A percentile compares a stretch with the other conserved stretches of the same genome.
These are phyloP conservation scores for Trichosanthes cucumerina DNA, from an alignment of 306 rosid species.

Conservation along the genomic window DNA sequence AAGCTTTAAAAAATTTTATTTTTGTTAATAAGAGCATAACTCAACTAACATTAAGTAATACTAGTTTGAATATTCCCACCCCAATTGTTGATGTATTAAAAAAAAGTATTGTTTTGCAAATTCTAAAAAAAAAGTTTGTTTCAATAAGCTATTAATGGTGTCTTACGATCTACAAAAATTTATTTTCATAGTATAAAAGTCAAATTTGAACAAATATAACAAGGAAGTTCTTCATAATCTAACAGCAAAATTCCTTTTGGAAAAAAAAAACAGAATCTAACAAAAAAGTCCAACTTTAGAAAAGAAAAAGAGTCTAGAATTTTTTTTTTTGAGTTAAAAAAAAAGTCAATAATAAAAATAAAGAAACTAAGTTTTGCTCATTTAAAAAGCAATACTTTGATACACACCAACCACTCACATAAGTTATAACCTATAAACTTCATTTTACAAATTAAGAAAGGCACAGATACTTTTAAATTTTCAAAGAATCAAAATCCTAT, in stretches of 20 bases:
- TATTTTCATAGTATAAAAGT: background rate
- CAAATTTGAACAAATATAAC: background rate
- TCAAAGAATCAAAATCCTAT: background rate
- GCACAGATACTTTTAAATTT: background rate
- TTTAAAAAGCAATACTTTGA: background rate
- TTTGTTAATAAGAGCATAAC: too few relatives aligned
- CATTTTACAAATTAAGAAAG: background rate
- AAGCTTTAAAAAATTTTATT: background rate
- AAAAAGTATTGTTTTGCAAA: too few relatives aligned
- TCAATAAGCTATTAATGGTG: too few relatives aligned
- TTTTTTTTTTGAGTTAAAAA: too few relatives aligned
- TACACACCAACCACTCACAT: background rate
- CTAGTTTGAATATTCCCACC: too few relatives aligned
- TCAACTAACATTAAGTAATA: too few relatives aligned
- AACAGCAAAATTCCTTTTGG: background rate
- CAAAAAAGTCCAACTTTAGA: background rate
- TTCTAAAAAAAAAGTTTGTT: background rate
- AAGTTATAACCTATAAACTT: background rate
- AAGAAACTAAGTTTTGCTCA: background rate
- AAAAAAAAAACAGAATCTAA: background rate
- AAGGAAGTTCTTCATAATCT: background rate
- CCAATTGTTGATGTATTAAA: too few relatives aligned
- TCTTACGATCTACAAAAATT: background rate
- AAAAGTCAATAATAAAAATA: background rate
- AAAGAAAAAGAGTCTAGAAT: background rate